These are phyloP conservation scores for Sistotremastrum suecicum DNA, from an alignment of 768 basidiomycete species.

Conservation along the genomic window DNA sequence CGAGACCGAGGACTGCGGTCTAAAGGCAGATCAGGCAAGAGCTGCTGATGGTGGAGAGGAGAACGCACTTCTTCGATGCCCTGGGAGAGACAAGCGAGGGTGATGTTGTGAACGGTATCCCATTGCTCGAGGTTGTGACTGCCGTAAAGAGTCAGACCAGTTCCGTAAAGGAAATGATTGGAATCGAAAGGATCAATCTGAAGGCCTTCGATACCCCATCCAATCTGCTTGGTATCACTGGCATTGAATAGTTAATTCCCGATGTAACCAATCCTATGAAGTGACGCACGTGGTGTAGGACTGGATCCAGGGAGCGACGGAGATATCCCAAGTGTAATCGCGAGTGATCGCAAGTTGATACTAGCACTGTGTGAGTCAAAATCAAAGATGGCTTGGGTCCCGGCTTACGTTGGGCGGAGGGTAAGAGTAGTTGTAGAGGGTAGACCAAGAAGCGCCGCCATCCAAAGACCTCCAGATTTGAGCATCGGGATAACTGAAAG, in stretches of 20 bases:
- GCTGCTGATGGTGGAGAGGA: constrained; percentile 8
- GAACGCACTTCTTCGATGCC: constrained; percentile 9
- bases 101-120: constrained; percentile 9
- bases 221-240: constrained; percentile 7
- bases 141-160: constrained; percentile 10
- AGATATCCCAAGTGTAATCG: constrained; percentile 9
- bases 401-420: constrained; percentile 1
- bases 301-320: constrained; percentile 5
- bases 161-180: constrained; percentile 12
- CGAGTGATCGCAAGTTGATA: constrained; percentile 2
- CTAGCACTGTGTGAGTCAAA: too few species aligned
- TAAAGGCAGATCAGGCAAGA: constrained; percentile 10
- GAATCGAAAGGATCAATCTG: constrained; percentile 11
- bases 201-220: constrained; percentile 10
- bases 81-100: constrained; percentile 7
- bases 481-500: neutral
- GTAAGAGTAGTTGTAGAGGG: constrained; percentile 8
- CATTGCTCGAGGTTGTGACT: constrained; percentile 9
- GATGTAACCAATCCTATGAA: too few species aligned
- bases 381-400: too few species aligned
- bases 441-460: constrained; percentile 8
- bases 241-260: neutral
- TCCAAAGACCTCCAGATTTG: constrained; percentile 9
- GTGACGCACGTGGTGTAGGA: neutral
- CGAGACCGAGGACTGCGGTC: constrained; percentile 7